Evolutionary conservation across 2,329 filamentous ascomycete genomes (phyloP).

Genomic region (Aspergillus sp.): DNA sequence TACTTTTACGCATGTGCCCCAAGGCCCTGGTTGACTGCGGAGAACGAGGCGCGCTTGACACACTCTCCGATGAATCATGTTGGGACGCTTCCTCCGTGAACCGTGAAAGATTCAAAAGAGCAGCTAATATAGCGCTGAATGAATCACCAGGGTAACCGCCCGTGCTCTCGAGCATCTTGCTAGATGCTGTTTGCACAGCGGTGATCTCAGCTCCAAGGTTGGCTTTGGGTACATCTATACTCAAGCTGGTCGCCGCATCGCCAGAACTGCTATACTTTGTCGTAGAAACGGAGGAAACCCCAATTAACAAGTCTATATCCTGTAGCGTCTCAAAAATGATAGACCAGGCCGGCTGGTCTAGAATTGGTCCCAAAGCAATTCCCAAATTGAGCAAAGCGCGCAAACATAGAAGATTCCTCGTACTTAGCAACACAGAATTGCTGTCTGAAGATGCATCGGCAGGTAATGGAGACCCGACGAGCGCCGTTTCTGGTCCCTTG

Average conservation of each 20-base stretch:
- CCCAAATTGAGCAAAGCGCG: constrained; percentile 89
- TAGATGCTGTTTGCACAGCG: constrained; percentile 80
- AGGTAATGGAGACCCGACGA: constrained; percentile 16
- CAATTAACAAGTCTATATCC: constrained; percentile 82
- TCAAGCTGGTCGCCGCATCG: constrained; percentile 17
- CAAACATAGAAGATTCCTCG: constrained; percentile 81
- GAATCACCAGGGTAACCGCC: constrained; percentile 77
- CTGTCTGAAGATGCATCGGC: constrained; percentile 34
- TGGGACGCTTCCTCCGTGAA: constrained; percentile 38
- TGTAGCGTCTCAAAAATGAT: constrained; percentile 89
- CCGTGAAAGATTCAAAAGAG: constrained; percentile 63
- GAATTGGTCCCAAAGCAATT: constrained; percentile 82
- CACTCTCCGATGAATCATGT: constrained; percentile 43
- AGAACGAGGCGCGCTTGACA: constrained; percentile 38
- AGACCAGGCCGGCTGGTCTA: constrained; percentile 69
- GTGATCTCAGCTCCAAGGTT: constrained; percentile 74
- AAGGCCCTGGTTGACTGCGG: constrained; percentile 17
- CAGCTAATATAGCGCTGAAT: constrained; percentile 67
- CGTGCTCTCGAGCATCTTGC: constrained; percentile 82
- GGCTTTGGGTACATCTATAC: constrained; percentile 42
- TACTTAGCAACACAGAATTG: constrained; percentile 57
- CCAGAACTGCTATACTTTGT: constrained; percentile 16
- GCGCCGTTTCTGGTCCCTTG: constrained; percentile 19
- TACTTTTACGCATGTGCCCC: constrained; percentile 28
- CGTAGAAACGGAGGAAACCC: constrained; percentile 25